Base-by-base conservation (phyloP, 2,329 filamentous ascomycete genomes). In the Aspergillus luchuensis region DNA sequence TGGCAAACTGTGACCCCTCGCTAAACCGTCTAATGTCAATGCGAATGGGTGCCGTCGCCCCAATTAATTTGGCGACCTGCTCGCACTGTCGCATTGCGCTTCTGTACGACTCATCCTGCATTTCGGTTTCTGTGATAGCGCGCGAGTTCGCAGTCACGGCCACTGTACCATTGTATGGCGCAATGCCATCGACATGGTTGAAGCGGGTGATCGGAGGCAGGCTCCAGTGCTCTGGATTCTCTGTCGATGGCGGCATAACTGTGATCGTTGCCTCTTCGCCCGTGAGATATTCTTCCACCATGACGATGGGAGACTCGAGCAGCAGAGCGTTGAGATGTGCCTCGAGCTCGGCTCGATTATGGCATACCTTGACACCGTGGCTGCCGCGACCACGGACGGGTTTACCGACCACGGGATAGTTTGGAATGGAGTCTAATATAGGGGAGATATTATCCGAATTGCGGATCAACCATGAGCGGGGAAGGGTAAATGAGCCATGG, bases 181-280 rank as follows among this genome's bases (percentile, higher is more conserved):
- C 81, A 15, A 84, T 77, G 2, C 77, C 80, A 45, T 80, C 71
- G 1, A 71, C 62, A 50, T 84, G 82, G 62, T 83, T 82, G 69
- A 81, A 83, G 2, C 81, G 74, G 0, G 72, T 72, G 8, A 84
- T 80, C 0, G 81, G 71, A 0, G 80, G 79, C 36, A 84, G 65
- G 4, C 78, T 71, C 76, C 77, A 80, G 63, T 84, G 80, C 0
- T 71, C 67, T 0, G 67, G 60, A 0, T 59, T 59, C 1, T 64
- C 62, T 0, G 63, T 56, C 0, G 72, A 76, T 2, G 81, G 81
- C 0, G 82, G 81, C 81, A 84, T 83, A 0, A 84, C 77, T 0
- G 81, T 84, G 2, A 85, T 74, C 0, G 82, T 85, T 0, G 72
- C 81, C 64, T 85, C 82, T 59, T 82, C 76, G 1, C 81, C 81